Base-by-base conservation (phyloP, 495 filamentous ascomycete species). In the Bacidia rubella region DNA sequence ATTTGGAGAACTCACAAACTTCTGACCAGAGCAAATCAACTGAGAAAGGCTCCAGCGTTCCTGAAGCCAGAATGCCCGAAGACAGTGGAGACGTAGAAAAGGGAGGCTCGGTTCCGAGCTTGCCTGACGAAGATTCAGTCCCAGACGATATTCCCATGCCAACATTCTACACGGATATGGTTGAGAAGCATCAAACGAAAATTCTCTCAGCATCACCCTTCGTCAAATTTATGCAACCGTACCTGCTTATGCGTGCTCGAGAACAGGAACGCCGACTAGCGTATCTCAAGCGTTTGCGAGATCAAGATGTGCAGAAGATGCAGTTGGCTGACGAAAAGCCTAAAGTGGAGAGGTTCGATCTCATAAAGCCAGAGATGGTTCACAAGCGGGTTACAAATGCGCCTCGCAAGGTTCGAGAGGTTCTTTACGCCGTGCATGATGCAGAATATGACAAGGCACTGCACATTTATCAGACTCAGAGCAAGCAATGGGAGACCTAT, bases 201-300 rank as follows among this genome's bases (percentile, higher is more conserved):
- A 80, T 99, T 46, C 70, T 99, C n/a, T 97, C 93, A 7, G 85
- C 88, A 1, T 97, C 93, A 0, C 93, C 93, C 2, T 97, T 94
- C 59, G 93, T 97, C 41, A 90, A 85, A 64, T 97, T 96, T 61
- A 82, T 84, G 61, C 86, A 88, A 61, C 93, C 93, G 1, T 94
- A 96, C 67, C 75, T 96, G 11, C 74, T 99, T 17, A 93, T 88
- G 79, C 83, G 82, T 50, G 85, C 89, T 43, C 80, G 93, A 48
- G 90, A 94, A 63, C 83, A 96, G 63, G 93, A 97, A 63, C 75
- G 85, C 52, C 81, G 81, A 48, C 63, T 97, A 15, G 74, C 79
- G 1, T 86, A 92, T 63, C 74, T 96, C 24, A 87, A 84, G 63
- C 72, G 81, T 45, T 71, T 96, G 9, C 81, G 85, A 25, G 87